Evolutionary conservation across 768 basidiomycete genomes (phyloP).

Genomic region (Tephrocybe sp.): DNA sequence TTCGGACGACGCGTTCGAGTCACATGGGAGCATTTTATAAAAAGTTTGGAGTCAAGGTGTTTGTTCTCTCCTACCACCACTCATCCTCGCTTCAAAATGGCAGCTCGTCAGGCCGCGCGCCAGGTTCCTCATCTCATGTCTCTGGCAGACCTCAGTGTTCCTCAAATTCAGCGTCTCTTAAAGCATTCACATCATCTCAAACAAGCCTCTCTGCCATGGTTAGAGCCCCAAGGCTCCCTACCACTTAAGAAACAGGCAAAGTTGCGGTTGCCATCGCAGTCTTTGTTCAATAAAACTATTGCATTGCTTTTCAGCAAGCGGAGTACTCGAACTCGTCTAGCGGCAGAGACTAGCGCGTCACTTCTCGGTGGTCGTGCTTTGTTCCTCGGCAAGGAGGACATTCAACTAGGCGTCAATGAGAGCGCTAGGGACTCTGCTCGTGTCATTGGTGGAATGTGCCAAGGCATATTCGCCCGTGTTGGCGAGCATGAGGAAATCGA

Average conservation of each 20-base stretch:
- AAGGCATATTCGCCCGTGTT: conserved; percentile 96
- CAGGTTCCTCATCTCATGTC: conserved; percentile 80
- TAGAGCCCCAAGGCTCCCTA: conserved; percentile 49
- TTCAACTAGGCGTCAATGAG: conserved; percentile 97
- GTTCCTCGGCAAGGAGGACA: conserved; percentile 87
- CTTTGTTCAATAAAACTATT: conserved; percentile 78
- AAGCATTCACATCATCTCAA: conserved; percentile 66
- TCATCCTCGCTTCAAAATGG: conserved; percentile 4
- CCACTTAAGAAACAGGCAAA: conserved; percentile 28
- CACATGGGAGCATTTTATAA: conserved; percentile 4
- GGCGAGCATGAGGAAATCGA: conserved; percentile 92
- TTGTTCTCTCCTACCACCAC: not conserved
- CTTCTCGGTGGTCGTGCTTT: conserved; percentile 86
- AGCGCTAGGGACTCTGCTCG: conserved; percentile 76
- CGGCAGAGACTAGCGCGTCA: conserved; percentile 78
- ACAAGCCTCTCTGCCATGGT: conserved; percentile 61
- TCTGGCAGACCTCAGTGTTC: conserved; percentile 79
- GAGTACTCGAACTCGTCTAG: conserved; percentile 86
- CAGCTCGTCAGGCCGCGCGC: conserved; percentile 5
- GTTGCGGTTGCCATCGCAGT: conserved; percentile 66
- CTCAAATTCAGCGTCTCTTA: conserved; percentile 69
- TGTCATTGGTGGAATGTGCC: conserved; percentile 91
- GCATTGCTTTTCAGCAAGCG: conserved; percentile 92
- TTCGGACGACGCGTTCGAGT: conserved; percentile 6
- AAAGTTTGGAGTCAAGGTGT: conserved; percentile 3